Evolutionary conservation across 73 alveolate genomes (phyloP).

Genomic region (Paramecium tetraurelia): DNA sequence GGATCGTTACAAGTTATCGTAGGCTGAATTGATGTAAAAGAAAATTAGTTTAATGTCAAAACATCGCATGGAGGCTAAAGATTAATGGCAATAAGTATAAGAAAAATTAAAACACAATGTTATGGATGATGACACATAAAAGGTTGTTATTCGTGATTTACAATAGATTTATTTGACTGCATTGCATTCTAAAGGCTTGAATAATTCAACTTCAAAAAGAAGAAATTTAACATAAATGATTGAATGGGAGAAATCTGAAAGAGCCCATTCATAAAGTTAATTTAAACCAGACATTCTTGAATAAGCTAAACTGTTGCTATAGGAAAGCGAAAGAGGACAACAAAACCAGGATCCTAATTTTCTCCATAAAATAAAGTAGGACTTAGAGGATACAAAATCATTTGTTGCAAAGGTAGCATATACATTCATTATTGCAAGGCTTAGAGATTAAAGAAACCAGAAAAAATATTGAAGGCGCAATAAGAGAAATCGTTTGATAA

Average conservation of each 20-base stretch:
- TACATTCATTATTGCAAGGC: neutral
- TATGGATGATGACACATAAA: conserved; percentile 60
- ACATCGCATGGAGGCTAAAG: conserved; percentile 62
- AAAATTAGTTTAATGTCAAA: conserved; percentile 53
- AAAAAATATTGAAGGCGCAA: neutral
- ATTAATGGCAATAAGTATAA: conserved; percentile 49
- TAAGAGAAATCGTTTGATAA: neutral
- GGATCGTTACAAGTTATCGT: neutral
- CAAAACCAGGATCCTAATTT: neutral
- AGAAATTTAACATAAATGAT: conserved; percentile 44
- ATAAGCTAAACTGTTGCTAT: conserved; percentile 9
- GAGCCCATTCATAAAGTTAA: neutral
- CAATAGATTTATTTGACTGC: conserved; percentile 35
- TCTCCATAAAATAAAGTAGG: neutral
- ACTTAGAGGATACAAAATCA: neutral
- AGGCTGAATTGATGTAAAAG: conserved; percentile 33
- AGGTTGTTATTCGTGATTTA: neutral
- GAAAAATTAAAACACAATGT: conserved; percentile 51
- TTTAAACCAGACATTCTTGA: neutral
- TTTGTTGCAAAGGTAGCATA: neutral
- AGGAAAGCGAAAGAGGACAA: neutral
- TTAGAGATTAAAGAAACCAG: conserved; percentile 12
- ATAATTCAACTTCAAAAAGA: neutral
- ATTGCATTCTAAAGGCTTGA: conserved; percentile 9
- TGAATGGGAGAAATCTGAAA: conserved; percentile 41